These are phyloP conservation scores for Syncephalis fuscata DNA, from an alignment of 371 early-diverging fungal genomes.

Conservation along the genomic window DNA sequence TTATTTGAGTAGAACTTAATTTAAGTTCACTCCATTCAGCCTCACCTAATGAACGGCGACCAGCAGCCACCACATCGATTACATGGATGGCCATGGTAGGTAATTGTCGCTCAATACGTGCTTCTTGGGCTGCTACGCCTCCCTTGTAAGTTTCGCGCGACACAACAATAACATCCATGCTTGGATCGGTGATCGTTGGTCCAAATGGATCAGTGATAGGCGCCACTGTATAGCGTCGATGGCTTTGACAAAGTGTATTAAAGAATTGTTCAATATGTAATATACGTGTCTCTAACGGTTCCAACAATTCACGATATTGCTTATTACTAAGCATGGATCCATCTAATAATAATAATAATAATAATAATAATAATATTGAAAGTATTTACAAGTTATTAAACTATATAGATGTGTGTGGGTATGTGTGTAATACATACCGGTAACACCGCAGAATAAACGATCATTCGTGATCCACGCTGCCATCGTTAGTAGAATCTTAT, in stretches of 20 bases:
- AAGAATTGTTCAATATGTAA: conserved; percentile 38
- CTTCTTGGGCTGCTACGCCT: conserved; percentile 44
- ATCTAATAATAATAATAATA: too few relatives aligned
- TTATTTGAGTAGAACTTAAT: conserved; percentile 55
- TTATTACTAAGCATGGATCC: conserved; percentile 61
- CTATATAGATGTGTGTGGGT: neutral
- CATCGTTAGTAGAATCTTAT: conserved; percentile 79
- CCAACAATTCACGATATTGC: conserved; percentile 43
- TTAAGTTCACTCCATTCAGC: conserved; percentile 31
- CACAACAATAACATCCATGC: conserved; percentile 69
- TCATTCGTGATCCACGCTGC: conserved; percentile 44
- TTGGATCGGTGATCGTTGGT: conserved; percentile 62
- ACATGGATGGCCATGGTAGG: conserved; percentile 41
- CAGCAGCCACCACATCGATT: conserved; percentile 49
- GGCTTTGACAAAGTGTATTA: conserved; percentile 22
- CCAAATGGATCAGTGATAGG: conserved; percentile 77
- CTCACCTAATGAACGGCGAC: conserved; percentile 13
- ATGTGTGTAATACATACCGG: conserved; percentile 22
- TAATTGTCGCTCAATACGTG: conserved; percentile 25
- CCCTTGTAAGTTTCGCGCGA: conserved; percentile 73
- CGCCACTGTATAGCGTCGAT: conserved; percentile 33
- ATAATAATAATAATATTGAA: neutral
- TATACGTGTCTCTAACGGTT: conserved; percentile 45
- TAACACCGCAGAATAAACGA: conserved; percentile 57
- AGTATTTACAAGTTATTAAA: conserved; percentile 3